Evolutionary conservation across 2,329 filamentous ascomycete species (phyloP).

Genomic region (Hymenoscyphus infarciens): DNA sequence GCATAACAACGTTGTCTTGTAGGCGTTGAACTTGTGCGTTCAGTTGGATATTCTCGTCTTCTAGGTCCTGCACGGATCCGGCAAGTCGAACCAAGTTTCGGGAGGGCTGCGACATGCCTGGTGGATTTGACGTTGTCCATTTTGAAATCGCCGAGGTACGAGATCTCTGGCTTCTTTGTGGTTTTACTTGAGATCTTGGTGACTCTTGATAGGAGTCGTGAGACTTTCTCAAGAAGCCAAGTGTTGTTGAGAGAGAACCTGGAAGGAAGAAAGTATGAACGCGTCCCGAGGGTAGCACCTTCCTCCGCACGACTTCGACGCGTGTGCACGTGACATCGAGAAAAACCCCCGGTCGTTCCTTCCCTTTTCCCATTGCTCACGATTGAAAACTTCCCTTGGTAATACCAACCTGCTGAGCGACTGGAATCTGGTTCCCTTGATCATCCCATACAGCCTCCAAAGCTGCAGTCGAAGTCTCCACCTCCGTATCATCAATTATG

Average conservation of each 20-base stretch:
- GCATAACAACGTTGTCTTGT: neutral
- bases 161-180: neutral
- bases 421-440: neutral
- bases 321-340: neutral
- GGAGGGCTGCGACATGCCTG: neutral
- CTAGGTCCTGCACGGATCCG: neutral
- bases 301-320: neutral
- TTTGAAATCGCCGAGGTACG: neutral
- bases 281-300: neutral
- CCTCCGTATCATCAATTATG: neutral
- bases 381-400: neutral
- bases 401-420: neutral
- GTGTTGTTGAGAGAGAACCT: too few relatives aligned
- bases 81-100: neutral
- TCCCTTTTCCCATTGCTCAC: neutral
- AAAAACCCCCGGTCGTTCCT: too few relatives aligned
- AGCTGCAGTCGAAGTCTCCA: neutral
- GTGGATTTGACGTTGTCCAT: neutral
- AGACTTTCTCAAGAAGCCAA: neutral
- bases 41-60: neutral
- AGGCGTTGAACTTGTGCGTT: neutral
- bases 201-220: neutral
- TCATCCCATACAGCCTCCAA: neutral
- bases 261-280: neutral
- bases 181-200: neutral